These are phyloP conservation scores for Yueomyces sinensis DNA, from an alignment of 805 yeast genomes.

Conservation along the genomic window DNA sequence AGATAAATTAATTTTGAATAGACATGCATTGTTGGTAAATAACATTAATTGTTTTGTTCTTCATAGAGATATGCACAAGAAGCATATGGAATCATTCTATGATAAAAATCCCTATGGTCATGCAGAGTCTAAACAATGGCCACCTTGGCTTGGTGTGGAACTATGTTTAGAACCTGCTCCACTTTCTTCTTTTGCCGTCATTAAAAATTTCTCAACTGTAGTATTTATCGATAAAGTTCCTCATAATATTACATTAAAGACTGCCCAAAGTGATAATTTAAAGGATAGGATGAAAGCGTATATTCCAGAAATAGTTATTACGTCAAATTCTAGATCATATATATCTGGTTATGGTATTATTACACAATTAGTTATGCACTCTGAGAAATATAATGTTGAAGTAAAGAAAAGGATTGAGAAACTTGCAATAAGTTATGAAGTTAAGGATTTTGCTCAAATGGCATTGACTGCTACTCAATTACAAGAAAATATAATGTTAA, in stretches of 20 bases:
- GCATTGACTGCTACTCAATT: conserved; percentile 33
- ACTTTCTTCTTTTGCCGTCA: conserved; percentile 36
- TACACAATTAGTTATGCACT: conserved; percentile 51
- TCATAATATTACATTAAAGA: conserved; percentile 28
- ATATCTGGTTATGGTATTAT: conserved; percentile 49
- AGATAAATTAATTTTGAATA: conserved; percentile 40
- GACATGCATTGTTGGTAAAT: conserved; percentile 55
- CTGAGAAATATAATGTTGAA: conserved; percentile 54
- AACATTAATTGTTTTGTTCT: conserved; percentile 66
- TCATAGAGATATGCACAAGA: conserved; percentile 33
- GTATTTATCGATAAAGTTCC: conserved; percentile 45
- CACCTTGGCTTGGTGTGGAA: conserved; percentile 79
- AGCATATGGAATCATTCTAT: conserved; percentile 30
- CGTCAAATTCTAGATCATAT: conserved; percentile 66
- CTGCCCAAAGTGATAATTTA: conserved; percentile 15
- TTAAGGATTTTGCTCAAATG: conserved; percentile 43
- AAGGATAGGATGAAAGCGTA: conserved; percentile 44
- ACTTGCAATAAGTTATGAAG: conserved; percentile 55
- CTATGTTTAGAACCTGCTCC: conserved; percentile 42
- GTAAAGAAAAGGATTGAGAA: conserved; percentile 50
- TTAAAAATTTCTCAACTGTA: conserved; percentile 51
- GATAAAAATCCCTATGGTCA: conserved; percentile 51
- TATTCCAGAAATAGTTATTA: conserved; percentile 53
- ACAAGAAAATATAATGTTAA: conserved; percentile 33
- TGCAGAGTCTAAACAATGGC: conserved; percentile 40